phyloP scores from a whole-genome alignment of 352 stramenopile species.

The Elongisporangium prolatum region DNA sequence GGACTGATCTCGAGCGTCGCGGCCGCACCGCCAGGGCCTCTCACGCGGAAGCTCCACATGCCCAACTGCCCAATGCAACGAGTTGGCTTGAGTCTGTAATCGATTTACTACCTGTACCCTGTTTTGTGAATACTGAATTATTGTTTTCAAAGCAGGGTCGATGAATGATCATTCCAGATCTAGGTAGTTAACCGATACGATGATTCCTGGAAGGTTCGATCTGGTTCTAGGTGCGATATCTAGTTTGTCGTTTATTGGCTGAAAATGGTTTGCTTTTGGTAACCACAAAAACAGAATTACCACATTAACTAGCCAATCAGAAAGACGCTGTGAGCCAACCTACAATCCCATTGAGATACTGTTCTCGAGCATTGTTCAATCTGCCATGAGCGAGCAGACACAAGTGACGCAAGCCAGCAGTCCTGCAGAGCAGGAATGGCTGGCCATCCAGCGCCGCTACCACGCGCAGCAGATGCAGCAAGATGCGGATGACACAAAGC shows the following conservation, averaged over 20 bases:
- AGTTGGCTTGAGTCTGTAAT: too few relatives aligned
- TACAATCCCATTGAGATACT: neutral
- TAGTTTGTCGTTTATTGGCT: too few relatives aligned
- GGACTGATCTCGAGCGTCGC: conserved; percentile 46
- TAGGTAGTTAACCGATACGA: neutral
- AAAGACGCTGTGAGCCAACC: neutral
- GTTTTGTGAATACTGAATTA: neutral
- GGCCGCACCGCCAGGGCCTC: conserved; percentile 50
- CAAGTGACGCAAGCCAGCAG: neutral
- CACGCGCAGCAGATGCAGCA: conserved; percentile 26
- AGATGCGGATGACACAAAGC: conserved; percentile 10
- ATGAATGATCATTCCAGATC: neutral
- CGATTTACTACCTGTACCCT: neutral
- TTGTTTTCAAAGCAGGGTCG: too few relatives aligned
- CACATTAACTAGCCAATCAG: neutral
- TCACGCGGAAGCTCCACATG: conserved; percentile 69
- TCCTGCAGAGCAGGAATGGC: conserved; percentile 44
- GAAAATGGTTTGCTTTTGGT: too few relatives aligned
- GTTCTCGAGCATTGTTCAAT: neutral
- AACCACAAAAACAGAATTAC: neutral
- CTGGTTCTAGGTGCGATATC: neutral
- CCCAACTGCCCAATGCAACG: neutral
- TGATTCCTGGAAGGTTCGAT: neutral
- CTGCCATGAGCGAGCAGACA: neutral
- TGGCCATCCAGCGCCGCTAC: conserved; percentile 63